Base-by-base conservation (phyloP, 768 basidiomycete species). In the Psilocybe tampanensis region DNA sequence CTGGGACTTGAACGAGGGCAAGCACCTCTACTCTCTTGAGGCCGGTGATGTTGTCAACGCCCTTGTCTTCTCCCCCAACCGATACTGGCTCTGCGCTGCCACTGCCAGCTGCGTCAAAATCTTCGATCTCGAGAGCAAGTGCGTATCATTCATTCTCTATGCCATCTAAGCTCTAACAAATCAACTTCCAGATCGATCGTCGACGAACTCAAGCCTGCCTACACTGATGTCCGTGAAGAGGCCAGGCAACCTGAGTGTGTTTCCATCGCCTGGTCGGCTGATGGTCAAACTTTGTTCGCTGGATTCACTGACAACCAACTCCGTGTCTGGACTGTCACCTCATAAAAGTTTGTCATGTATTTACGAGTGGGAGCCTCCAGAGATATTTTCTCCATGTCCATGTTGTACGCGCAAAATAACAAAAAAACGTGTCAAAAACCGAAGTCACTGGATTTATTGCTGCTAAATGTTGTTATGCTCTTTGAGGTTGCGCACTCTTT, bases 1-100 rank as follows among this genome's bases (percentile, higher is more conserved):
- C 62, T 99, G 97, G 97, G 97, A 99, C 74, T 81, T 99, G 69
- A 98, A 98, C 80, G 97, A 98, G 83, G 95, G 95, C 83, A 98
- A 98, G 82, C 97, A 98, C 84, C 88, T 99, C 69, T 99, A 99
- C 85, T 98, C 95, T 52, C 90, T 99, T 58, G 97, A 99, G 76
- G 97, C 97, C 47, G 95, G 95, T 59, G 94, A 99, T 73, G 81
- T 95, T 65, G 95, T 99, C 85, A 98, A 99, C 73, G 95, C 97
- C 59, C 91, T 99, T 64, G 97, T 98, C 73, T 99, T 99, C 86
- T 95, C 94, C 15, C 97, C 97, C 59, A 99, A 99, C 85, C 90
- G 96, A 57, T 99, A 99, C 90, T 99, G 97, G 97, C 81, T 99
- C 63, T 99, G 97, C 73, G 97, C 97, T 66, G 97, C 97, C 62